phyloP scores from a whole-genome alignment of 208 protist species.

The Trypanosoma theileri region DNA sequence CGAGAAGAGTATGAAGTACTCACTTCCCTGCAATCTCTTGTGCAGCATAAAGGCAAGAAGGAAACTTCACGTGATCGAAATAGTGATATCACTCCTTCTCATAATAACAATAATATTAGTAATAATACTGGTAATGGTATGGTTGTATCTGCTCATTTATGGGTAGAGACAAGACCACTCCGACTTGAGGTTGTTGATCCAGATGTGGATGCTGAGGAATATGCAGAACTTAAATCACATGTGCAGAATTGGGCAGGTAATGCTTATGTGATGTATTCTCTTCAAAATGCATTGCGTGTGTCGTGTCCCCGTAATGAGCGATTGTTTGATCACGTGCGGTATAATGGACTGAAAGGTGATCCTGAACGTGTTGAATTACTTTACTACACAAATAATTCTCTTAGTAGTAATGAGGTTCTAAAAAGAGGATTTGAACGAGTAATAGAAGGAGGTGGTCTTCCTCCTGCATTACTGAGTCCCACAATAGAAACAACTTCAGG shows the following conservation, averaged over 20 bases:
- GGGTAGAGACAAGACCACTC: constrained; percentile 53
- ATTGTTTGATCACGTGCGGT: constrained; percentile 38
- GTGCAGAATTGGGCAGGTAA: constrained; percentile 47
- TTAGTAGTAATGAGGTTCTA: constrained; percentile 43
- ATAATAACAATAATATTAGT: constrained; percentile 26
- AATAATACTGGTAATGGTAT: not conserved
- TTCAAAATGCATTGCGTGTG: constrained; percentile 48
- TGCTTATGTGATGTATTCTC: constrained; percentile 37
- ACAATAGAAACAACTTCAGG: not conserved
- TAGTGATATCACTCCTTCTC: too few relatives aligned
- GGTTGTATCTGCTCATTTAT: constrained; percentile 40
- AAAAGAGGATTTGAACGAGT: constrained; percentile 46
- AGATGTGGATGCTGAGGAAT: constrained; percentile 38
- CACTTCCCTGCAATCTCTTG: constrained; percentile 27
- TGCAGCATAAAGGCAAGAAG: not conserved
- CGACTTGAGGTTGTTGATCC: constrained; percentile 55
- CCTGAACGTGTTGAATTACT: constrained; percentile 58
- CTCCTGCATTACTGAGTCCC: not conserved
- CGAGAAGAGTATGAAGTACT: constrained; percentile 44
- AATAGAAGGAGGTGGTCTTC: not conserved
- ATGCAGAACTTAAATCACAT: constrained; percentile 43
- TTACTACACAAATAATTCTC: constrained; percentile 80
- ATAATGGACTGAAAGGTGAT: constrained; percentile 1
- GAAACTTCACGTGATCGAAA: too few relatives aligned
- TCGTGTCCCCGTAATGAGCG: constrained; percentile 37